Evolutionary conservation across 1,284 basidiomycete species (phyloP), one percentile per base, ranked within the genome.

Genomic region (Ganoderma meredithae): DNA sequence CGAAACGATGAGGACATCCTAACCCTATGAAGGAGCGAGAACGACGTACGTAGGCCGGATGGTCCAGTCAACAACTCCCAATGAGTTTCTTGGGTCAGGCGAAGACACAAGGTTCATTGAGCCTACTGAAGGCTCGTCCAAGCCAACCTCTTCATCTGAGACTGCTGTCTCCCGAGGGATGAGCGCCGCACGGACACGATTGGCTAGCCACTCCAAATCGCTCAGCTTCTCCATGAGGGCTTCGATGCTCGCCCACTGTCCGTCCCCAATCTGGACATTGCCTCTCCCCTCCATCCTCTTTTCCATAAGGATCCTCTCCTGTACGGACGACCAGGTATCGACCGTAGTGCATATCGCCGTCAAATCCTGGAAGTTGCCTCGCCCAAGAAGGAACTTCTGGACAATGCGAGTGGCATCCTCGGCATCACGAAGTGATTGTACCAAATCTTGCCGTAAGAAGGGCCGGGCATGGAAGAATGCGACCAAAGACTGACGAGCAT

Each of bases 361-460:
- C 19, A 96, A 81, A 76, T 96, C 95, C 64, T 80, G 82, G 13
- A 87, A 81, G 69, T 89, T 88, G 19, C 94, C 94, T 68, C 90
- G 85, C 6, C 90, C 85, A 3, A 93, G 83, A 10, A 91, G 80
- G 75, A 97, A 92, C 65, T 88, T 89, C 76, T 98, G 96, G 13
- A 95, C 84, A 64, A 95, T 87, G 17, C 96, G 90, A 60, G 88
- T 86, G 1, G 89, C 86, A 78, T 98, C 96, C 68, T 91, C 92
- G 1, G 89, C 79, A 47, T 86, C 83, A 43, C 83, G 83, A 41
- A 97, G 79, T 22, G 83, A 77, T 60, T 85, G 85, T 12, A 85
- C 78, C 7, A 97, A 78, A 75, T 97, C 95, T 27, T 86, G 83
- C 58, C 90, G 85, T 19, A 97, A 84, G 71, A 92, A 87, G 27